Percentiles rank a stretch among this genome's conserved stretches.
phyloP scores from a whole-genome alignment of 495 filamentous ascomycete genomes.

The Tuber umbilicatum region DNA sequence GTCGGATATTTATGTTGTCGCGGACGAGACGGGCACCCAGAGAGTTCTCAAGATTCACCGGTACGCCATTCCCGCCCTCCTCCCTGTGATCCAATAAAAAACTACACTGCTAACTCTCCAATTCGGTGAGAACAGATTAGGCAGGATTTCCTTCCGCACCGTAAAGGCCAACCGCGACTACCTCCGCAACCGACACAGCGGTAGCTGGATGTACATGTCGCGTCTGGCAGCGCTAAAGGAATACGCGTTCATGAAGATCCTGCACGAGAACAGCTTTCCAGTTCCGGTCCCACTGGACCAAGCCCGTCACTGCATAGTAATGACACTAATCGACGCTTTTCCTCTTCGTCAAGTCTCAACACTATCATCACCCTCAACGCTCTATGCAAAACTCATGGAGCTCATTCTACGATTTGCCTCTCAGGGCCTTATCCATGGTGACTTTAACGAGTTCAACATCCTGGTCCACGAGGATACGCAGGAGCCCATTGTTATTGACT shows the following conservation, averaged over 20 bases:
- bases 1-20: conserved; percentile 89
- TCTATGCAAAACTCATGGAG: conserved; percentile 84
- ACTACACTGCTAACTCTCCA: neutral
- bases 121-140: conserved; percentile 49
- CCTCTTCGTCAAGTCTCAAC: conserved; percentile 77
- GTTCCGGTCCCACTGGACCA: conserved; percentile 82
- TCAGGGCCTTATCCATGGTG: conserved; percentile 89
- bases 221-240: conserved; percentile 87
- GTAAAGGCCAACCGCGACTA: conserved; percentile 96
- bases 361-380: conserved; percentile 66
- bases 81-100: neutral
- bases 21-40: conserved; percentile 53
- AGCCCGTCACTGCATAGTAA: conserved; percentile 89
- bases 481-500: conserved; percentile 82
- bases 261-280: conserved; percentile 72
- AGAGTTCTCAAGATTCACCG: conserved; percentile 40
- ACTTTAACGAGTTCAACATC: conserved; percentile 99
- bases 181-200: conserved; percentile 67
- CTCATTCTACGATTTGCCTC: conserved; percentile 78
- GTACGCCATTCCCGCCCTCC: neutral
- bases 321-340: conserved; percentile 82
- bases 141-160: conserved; percentile 91
- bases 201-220: conserved; percentile 96
- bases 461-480: conserved; percentile 67
- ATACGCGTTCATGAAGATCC: conserved; percentile 76